Percentiles rank a stretch among this genome's conserved stretches.
These are phyloP conservation scores for Aspergillus sojae DNA, from an alignment of 2,329 filamentous ascomycete species.

Conservation along the genomic window DNA sequence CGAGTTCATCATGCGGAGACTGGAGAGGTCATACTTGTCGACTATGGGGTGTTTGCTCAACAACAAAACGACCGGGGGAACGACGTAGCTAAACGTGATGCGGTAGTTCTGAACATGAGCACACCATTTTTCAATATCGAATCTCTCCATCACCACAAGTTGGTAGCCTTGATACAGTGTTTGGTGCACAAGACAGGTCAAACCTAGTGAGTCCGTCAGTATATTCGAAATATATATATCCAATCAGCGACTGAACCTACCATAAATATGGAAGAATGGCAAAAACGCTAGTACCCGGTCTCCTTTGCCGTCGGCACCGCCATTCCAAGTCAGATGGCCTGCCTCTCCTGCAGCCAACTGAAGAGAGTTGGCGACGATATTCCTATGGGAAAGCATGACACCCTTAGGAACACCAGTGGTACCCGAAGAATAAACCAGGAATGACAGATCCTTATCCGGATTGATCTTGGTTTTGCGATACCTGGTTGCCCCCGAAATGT, in stretches of 20 bases:
- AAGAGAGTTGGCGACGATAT: slow-evolving; percentile 74
- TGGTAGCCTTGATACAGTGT: slow-evolving; percentile 67
- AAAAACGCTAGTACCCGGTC: slow-evolving; percentile 78
- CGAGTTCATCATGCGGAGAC: slow-evolving; percentile 80
- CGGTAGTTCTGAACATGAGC: slow-evolving; percentile 71
- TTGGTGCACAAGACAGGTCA: slow-evolving; percentile 73
- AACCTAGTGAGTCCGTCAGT: slow-evolving; percentile 46
- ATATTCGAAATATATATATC: background rate
- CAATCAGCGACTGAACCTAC: slow-evolving; percentile 43
- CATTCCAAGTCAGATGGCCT: slow-evolving; percentile 59
- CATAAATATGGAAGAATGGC: slow-evolving; percentile 92
- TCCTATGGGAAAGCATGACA: slow-evolving; percentile 81
- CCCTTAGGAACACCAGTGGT: slow-evolving; percentile 92
- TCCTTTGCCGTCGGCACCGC: slow-evolving; percentile 61
- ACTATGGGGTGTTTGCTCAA: slow-evolving; percentile 79
- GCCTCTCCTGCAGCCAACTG: slow-evolving; percentile 60
- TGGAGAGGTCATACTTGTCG: slow-evolving; percentile 77
- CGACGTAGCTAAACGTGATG: slow-evolving; percentile 78
- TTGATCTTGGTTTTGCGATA: slow-evolving; percentile 65
- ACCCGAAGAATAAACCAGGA: slow-evolving; percentile 84
- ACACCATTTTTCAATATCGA: slow-evolving; percentile 81
- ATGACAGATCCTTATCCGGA: slow-evolving; percentile 73
- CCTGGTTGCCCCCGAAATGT: slow-evolving; percentile 61
- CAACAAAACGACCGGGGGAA: slow-evolving; percentile 79
- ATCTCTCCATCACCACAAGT: slow-evolving; percentile 73